A percentile compares a stretch with the other conserved stretches of the same genome.
These are phyloP conservation scores for Hymenochaete sp. DNA, from an alignment of 1,284 basidiomycete species.

Conservation along the genomic window DNA sequence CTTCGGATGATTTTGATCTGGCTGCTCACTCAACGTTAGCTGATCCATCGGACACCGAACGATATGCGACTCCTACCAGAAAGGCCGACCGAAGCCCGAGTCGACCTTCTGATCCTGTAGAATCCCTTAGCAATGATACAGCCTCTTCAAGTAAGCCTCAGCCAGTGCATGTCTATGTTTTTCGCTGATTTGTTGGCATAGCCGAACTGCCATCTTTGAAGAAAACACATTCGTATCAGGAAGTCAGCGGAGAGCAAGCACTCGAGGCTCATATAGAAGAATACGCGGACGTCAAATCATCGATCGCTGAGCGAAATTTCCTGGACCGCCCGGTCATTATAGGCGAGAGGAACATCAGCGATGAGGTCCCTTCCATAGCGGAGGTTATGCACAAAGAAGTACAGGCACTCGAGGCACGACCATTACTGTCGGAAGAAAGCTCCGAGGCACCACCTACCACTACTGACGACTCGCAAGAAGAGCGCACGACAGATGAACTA, in stretches of 20 bases:
- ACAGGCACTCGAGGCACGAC: not conserved
- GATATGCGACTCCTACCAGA: constrained; percentile 1
- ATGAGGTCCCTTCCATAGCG: constrained; percentile 7
- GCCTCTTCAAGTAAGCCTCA: not conserved
- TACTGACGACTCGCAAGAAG: constrained; percentile 12
- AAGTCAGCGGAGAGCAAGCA: constrained; percentile 12
- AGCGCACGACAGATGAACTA: no score
- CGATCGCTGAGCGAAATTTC: not conserved
- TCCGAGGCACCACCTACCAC: constrained; percentile 12
- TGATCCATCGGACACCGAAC: constrained; percentile 6
- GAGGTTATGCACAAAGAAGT: constrained; percentile 9
- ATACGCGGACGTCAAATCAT: constrained; percentile 1
- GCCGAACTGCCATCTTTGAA: not conserved
- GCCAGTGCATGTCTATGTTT: not conserved
- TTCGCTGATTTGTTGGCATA: not conserved
- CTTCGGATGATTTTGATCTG: no score
- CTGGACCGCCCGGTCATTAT: constrained; percentile 11
- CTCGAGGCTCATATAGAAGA: constrained; percentile 11
- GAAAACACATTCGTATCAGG: no score
- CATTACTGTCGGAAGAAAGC: not conserved
- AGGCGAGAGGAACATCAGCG: constrained; percentile 15
- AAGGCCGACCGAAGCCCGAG: no score
- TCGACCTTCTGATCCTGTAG: no score
- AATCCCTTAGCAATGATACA: no score
- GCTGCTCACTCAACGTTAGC: not conserved